Base-by-base conservation (phyloP, 352 stramenopile genomes). In the Globisporangium canariense region DNA sequence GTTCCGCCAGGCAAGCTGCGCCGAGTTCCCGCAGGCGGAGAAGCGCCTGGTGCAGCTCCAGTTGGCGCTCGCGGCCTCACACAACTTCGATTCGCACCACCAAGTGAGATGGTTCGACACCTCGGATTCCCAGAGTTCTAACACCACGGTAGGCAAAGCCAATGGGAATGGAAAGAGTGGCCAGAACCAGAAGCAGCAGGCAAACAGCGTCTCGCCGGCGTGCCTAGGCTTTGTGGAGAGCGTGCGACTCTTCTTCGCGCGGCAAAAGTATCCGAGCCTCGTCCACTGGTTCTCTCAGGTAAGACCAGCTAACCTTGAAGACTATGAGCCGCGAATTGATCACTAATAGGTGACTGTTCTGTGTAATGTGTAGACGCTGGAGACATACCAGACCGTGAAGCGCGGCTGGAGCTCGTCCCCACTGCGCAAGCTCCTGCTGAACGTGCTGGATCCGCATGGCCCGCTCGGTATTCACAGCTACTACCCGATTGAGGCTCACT, bases 231-330 rank as follows among this genome's bases (percentile, higher is more conserved):
- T 93, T 64, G 72, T 91, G 1, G 83, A 96, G 54, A 89, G 71
- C 62, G 75, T 92, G 11, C 81, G 88, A 30, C 64, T 91, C 0
- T 96, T 92, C 64, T 96, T 94, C 54, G 84, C 88, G 10, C 80
- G 76, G 4, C 82, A 93, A 52, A 91, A 92, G 56, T 93, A 93
- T 36, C 86, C 88, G 22, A 90, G 82, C 38, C 74, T 96, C 28
- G 58, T 96, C 1, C 71, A 90, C 51, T 96, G 88, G 88, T 92
- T 94, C 63, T 82, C 83, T 40, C 77, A 88, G 81, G 87, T 94
- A 75, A 43, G 64, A 18, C 30, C 18, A 18, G 16, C n/a, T 60
- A n/a, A 32, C 28, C 47, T 52, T 25, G 36, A 14, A 41, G 36
- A 28, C 25, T 28, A 28, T 28, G 25, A 28, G 25, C 25, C 1